phyloP scores from a whole-genome alignment of 495 filamentous ascomycete genomes.

The Pyrenula aspistea region DNA sequence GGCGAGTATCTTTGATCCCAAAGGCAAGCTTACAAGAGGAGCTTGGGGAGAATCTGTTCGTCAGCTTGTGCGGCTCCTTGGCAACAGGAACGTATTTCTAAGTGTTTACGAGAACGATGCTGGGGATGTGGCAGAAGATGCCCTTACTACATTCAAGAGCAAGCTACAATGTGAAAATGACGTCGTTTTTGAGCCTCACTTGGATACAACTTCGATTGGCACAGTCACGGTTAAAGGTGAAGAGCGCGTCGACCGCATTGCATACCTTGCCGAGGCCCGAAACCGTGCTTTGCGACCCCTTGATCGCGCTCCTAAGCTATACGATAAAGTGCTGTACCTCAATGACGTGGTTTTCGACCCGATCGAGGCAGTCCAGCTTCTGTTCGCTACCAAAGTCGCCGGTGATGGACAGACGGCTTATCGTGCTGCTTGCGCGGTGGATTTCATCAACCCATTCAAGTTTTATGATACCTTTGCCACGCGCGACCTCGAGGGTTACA shows the following conservation, averaged over 20 bases:
- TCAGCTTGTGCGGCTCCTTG: constrained; percentile 48
- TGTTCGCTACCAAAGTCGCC: constrained; percentile 62
- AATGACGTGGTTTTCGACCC: constrained; percentile 70
- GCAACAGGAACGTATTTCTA: constrained; percentile 36
- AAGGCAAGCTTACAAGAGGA: constrained; percentile 44
- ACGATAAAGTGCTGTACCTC: constrained; percentile 61
- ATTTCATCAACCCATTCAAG: constrained; percentile 65
- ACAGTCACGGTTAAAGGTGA: constrained; percentile 47
- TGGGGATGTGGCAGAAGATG: constrained; percentile 33
- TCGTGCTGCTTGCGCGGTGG: constrained; percentile 68
- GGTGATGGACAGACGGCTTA: constrained; percentile 47
- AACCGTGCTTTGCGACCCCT: constrained; percentile 63
- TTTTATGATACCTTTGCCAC: constrained; percentile 78
- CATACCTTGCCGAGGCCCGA: constrained; percentile 65
- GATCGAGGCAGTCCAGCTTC: constrained; percentile 54
- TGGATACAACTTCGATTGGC: constrained; percentile 38
- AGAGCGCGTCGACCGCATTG: constrained; percentile 54
- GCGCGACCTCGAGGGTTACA: constrained; percentile 60
- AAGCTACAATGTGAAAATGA: constrained; percentile 36
- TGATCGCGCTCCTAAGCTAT: constrained; percentile 24
- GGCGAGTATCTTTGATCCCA: constrained; percentile 58
- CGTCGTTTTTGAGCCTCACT: constrained; percentile 41
- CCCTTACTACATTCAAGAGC: constrained; percentile 27
- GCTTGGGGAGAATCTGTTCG: constrained; percentile 54
- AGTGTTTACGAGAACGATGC: constrained; percentile 63